Evolutionary conservation across 2,329 filamentous ascomycete genomes (phyloP), one percentile per base, ranked within the genome.

Genomic region (Macroventuria anomochaeta): DNA sequence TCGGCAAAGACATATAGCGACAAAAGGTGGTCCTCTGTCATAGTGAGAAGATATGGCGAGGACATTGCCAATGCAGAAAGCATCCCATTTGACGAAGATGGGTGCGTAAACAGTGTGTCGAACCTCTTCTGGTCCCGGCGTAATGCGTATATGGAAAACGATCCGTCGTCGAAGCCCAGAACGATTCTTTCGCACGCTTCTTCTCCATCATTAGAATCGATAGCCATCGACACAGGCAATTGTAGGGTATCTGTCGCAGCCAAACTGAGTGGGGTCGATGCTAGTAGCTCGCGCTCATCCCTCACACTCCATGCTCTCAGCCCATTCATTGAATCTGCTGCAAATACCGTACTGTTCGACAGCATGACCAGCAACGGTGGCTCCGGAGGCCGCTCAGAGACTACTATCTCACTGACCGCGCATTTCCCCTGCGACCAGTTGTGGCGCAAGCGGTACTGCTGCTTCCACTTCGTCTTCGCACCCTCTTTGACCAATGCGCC

Each of bases 391-490:
- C 76, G 63, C 53, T 81, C 77, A 46, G 81, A 77, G 20, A 91
- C 82, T 37, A 86, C 81, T 25, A 97, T 84, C 73, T 96, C 90
- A 29, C 89, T 87, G 11, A 96, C 85, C 31, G 85, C 88, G 66
- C 91, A 96, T 62, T 85, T 87, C 0, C 93, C 95, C 57, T 83
- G 85, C 1, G 89, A 85, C 95, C 95, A 97, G 76, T 97, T 97
- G 71, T 96, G 89, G 38, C 90, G 84, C 42, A 97, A 80, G 67
- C 88, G 91, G 75, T 96, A 97, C 66, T 95, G 89, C 57, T 85
- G 83, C 78, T 96, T 96, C 93, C 93, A 97, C 68, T 95, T 85
- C 39, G 84, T 87, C 17, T 76, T 67, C 5, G 70, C 73, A 11
- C 79, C 80, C 53, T 76, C 75, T 49, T 75, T 76, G 18, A 88